Conservation (phyloP, 2,329 filamentous ascomycete species). For the Aspergillus texensis region DNA sequence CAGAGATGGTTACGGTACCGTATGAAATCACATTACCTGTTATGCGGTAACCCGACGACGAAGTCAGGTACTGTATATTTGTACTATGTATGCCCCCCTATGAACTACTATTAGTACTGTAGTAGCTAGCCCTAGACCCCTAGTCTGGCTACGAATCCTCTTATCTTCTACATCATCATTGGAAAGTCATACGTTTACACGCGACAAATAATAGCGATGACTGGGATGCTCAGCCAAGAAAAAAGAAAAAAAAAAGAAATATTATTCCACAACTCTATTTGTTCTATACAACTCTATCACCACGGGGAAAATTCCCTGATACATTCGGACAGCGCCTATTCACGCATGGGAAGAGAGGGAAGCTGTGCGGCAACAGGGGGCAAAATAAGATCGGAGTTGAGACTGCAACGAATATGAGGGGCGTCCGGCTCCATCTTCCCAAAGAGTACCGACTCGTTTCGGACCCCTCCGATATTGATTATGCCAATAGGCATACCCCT, state of each 20-base stretch:
- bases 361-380: slow-evolving; percentile 42
- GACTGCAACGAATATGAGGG: slow-evolving; percentile 45
- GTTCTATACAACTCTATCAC: neutral
- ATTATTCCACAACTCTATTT: neutral
- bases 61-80: no score
- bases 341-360: slow-evolving; percentile 11
- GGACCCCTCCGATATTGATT: slow-evolving; percentile 68
- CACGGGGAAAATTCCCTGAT: neutral
- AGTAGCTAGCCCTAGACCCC: no score
- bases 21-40: neutral
- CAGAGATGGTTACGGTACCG: neutral
- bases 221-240: no score
- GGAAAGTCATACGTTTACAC: no score
- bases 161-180: neutral
- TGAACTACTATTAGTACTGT: no score
- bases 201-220: neutral
- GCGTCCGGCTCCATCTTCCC: slow-evolving; percentile 26
- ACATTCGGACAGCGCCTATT: neutral
- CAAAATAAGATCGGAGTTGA: slow-evolving; percentile 45
- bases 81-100: no score
- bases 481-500: slow-evolving; percentile 83
- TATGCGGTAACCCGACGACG: neutral
- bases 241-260: no score
- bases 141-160: neutral
- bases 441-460: slow-evolving; percentile 50